Base-by-base conservation (phyloP, 495 filamentous ascomycete species). In the Talaromyces proteolyticus region DNA sequence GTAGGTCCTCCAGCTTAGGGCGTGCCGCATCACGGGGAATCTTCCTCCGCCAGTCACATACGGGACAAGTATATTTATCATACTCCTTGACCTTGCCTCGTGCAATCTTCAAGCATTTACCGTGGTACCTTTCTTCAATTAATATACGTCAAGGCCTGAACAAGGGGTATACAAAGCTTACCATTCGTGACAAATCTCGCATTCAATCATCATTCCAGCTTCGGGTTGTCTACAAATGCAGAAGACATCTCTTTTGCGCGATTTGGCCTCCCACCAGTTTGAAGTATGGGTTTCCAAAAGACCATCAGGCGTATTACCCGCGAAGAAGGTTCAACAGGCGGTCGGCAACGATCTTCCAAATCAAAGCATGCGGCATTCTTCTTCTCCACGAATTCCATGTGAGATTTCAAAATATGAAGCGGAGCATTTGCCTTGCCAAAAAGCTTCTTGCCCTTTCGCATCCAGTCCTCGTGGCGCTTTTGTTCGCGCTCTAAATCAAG, bases 121-220 rank as follows among this genome's bases (percentile, higher is more conserved):
- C 90, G 58, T 99, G 93, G 59, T 99, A 99, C 87, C 87, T 90
- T 38, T 20, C 21, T 3, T 10, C 16, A 24, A 48, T 65, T 51
- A 61, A n/a, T n/a, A n/a, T n/a, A n/a, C n/a, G n/a, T n/a, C n/a
- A n/a, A n/a, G n/a, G n/a, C n/a, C n/a, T n/a, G n/a, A n/a, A n/a
- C n/a, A n/a, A n/a, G n/a, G n/a, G n/a, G n/a, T n/a, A n/a, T n/a
- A 42, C 12, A 14, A 20, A 44, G 71, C 83, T 67, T 68, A 91
- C 93, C 93, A 99, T 69, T 99, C 93, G 56, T 95, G 91, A 65
- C 93, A 99, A 26, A 95, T 72, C 65, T 96, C 92, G 67, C 93
- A 99, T 63, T 99, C 93, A 55, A 99, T 96, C 93, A 99, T 99
- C 87, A 96, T 92, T 19, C 93, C 93, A 29, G 92, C 89, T 64